Evolutionary conservation across 2,329 filamentous ascomycete species (phyloP).

Genomic region (Pestalotiopsis sp.): DNA sequence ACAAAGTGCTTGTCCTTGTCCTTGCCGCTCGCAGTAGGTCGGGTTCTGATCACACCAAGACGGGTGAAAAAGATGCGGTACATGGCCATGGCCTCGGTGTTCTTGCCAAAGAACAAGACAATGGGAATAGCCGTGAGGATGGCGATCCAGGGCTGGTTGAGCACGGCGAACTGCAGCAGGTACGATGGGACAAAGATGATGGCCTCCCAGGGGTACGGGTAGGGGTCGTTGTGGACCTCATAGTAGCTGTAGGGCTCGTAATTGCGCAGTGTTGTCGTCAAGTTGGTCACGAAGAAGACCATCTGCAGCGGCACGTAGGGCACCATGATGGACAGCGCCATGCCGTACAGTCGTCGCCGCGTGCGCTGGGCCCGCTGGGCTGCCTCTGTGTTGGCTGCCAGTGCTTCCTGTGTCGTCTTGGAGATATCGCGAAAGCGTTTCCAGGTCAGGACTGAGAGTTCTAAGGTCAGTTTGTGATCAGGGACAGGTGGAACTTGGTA

Average conservation of each 20-base stretch:
- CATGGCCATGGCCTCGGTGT: constrained; percentile 53
- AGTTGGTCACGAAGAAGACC: constrained; percentile 43
- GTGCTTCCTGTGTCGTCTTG: constrained; percentile 40
- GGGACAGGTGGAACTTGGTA: neutral
- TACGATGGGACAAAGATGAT: constrained; percentile 49
- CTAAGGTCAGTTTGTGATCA: neutral
- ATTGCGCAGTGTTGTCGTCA: constrained; percentile 29
- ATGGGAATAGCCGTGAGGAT: constrained; percentile 51
- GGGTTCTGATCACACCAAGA: constrained; percentile 17
- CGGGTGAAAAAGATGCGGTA: constrained; percentile 40
- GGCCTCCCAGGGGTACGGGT: constrained; percentile 47
- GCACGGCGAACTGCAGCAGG: constrained; percentile 38
- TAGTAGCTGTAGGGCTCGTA: constrained; percentile 43
- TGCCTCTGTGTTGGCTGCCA: constrained; percentile 44
- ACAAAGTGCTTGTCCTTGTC: neutral
- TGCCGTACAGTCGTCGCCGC: constrained; percentile 56
- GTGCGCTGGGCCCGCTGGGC: constrained; percentile 49
- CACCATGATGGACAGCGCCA: constrained; percentile 54
- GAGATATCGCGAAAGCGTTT: constrained; percentile 50
- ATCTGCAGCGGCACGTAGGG: constrained; percentile 54
- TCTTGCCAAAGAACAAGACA: constrained; percentile 59
- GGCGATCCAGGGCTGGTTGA: constrained; percentile 53
- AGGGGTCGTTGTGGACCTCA: constrained; percentile 40
- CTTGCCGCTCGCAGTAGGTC: neutral
- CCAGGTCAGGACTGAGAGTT: constrained; percentile 42